Conservation (phyloP, 1,284 basidiomycete species). For the Boletus sp. region DNA sequence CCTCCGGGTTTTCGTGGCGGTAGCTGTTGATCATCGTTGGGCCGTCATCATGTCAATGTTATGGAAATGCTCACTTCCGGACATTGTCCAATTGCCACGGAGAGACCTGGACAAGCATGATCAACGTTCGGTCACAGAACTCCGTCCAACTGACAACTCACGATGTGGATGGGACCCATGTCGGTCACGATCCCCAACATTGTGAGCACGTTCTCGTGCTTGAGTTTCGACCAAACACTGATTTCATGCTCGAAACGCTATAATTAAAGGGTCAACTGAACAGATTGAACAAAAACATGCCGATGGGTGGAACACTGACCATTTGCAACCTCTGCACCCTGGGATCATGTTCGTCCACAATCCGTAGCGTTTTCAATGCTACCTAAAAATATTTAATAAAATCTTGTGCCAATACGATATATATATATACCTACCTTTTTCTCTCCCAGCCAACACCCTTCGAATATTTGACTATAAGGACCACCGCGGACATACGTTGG, state of each 20-base stretch:
- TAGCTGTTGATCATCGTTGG: constrained; percentile 34
- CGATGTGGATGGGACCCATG: constrained; percentile 48
- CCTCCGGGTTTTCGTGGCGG: constrained; percentile 32
- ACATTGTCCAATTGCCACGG: constrained; percentile 58
- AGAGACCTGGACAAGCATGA: constrained; percentile 42
- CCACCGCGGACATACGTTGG: constrained; percentile 44
- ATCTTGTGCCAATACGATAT: neutral
- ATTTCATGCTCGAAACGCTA: constrained; percentile 56
- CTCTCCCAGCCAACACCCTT: constrained; percentile 48
- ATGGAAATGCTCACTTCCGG: constrained; percentile 37
- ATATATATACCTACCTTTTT: constrained; percentile 38
- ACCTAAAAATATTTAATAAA: constrained; percentile 36
- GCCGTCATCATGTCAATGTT: neutral
- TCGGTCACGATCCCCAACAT: constrained; percentile 54
- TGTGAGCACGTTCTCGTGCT: constrained; percentile 40
- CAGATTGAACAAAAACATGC: neutral
- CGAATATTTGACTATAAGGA: constrained; percentile 48
- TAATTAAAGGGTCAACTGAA: neutral
- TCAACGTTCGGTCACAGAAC: neutral
- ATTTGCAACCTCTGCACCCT: constrained; percentile 37
- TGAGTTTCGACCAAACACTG: constrained; percentile 46
- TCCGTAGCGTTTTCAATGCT: constrained; percentile 50
- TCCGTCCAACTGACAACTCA: constrained; percentile 13
- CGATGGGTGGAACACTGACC: constrained; percentile 11
- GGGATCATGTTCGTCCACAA: constrained; percentile 40